These are phyloP conservation scores for Citrullus amarus DNA, from an alignment of 306 rosid species.

Conservation along the genomic window DNA sequence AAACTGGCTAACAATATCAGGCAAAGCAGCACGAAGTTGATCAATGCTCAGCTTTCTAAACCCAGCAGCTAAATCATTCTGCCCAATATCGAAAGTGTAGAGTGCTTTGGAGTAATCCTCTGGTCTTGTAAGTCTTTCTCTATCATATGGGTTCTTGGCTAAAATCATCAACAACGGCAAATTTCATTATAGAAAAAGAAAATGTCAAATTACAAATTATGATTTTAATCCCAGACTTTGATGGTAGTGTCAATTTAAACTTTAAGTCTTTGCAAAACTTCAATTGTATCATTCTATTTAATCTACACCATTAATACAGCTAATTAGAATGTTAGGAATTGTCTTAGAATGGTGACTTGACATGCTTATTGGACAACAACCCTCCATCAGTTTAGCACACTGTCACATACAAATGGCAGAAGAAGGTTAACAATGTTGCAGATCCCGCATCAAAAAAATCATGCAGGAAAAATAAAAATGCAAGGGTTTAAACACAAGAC, in stretches of 20 bases:
- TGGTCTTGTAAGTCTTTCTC: conserved; percentile 53
- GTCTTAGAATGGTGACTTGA: background rate
- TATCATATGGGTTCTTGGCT: conserved; percentile 43
- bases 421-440: background rate
- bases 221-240: background rate
- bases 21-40: conserved; percentile 51
- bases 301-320: background rate
- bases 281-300: background rate
- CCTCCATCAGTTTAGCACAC: background rate
- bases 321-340: background rate
- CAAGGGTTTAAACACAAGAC: too few relatives aligned
- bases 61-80: conserved; percentile 78
- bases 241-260: background rate
- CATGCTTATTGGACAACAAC: background rate
- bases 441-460: too few relatives aligned
- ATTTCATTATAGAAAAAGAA: background rate
- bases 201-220: background rate
- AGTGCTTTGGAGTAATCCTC: conserved; percentile 76
- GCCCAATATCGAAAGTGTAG: conserved; percentile 89
- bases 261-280: background rate
- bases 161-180: conserved; percentile 4
- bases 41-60: conserved; percentile 53
- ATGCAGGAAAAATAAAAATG: too few relatives aligned
- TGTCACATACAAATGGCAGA: background rate
- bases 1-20: conserved; percentile 63